phyloP scores from a whole-genome alignment of 805 yeast genomes.

The Ogataea methanolica region DNA sequence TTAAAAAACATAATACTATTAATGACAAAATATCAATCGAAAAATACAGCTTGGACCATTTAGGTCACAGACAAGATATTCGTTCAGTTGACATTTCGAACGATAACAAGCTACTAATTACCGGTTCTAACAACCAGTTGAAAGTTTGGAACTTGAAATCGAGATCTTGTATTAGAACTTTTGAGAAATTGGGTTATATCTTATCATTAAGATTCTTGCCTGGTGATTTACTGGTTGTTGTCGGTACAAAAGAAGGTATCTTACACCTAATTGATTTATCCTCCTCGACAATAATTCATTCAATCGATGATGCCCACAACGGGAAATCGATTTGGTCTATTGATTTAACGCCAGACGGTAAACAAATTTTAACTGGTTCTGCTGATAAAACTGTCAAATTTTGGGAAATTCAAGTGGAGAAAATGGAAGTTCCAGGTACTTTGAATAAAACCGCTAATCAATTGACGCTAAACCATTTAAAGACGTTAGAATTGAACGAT shows the following conservation, averaged over 20 bases:
- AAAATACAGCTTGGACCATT: constrained; percentile 57
- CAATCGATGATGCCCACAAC: constrained; percentile 69
- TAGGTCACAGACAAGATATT: constrained; percentile 89
- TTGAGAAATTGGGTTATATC: constrained; percentile 80
- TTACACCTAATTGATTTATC: constrained; percentile 84
- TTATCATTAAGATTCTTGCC: constrained; percentile 79
- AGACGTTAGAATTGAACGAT: constrained; percentile 80
- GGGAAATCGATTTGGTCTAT: constrained; percentile 83
- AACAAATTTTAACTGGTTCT: constrained; percentile 82
- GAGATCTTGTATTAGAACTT: constrained; percentile 73
- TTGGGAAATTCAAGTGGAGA: constrained; percentile 76
- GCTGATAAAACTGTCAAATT: constrained; percentile 88
- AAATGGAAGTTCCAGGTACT: constrained; percentile 70
- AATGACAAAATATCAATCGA: constrained; percentile 38
- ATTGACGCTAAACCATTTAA: constrained; percentile 64
- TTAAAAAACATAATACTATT: constrained; percentile 41
- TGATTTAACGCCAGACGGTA: constrained; percentile 84
- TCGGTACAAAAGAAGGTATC: constrained; percentile 86
- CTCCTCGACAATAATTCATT: constrained; percentile 66
- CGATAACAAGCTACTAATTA: constrained; percentile 75
- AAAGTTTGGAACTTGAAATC: constrained; percentile 85
- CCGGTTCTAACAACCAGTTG: constrained; percentile 86
- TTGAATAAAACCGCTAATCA: constrained; percentile 37
- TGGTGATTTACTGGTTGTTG: constrained; percentile 81
- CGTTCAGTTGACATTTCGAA: constrained; percentile 78